Percentiles rank a stretch among this genome's conserved stretches.
Conservation (phyloP, 768 basidiomycete genomes). For the Lactarius pseudohatsudake region DNA sequence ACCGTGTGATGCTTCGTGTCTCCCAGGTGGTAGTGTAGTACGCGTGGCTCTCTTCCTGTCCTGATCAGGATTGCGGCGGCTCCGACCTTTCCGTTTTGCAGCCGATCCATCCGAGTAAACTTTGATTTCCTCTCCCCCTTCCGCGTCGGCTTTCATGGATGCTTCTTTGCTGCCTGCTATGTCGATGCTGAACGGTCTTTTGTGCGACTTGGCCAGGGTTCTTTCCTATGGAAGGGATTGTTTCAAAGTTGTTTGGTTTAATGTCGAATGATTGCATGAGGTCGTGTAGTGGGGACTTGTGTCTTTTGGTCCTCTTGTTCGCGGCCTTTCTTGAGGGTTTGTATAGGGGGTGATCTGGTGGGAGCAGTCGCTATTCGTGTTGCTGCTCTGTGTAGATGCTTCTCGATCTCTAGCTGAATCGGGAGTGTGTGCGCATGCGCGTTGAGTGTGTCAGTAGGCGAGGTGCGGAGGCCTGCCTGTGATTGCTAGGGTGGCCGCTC, state of each 20-base stretch:
- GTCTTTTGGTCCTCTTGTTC: background rate
- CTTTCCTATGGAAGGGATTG: background rate
- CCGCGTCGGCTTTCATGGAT: background rate
- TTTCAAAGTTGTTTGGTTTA: conserved; percentile 3
- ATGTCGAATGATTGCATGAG: conserved; percentile 19
- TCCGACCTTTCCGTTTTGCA: background rate
- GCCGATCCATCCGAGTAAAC: conserved; percentile 32
- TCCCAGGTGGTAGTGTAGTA: background rate
- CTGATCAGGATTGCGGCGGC: background rate
- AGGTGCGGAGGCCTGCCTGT: too few relatives aligned
- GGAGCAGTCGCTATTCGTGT: conserved; percentile 27
- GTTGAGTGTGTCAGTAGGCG: too few relatives aligned
- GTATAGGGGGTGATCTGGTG: conserved; percentile 20
- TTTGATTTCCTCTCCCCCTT: background rate
- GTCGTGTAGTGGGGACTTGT: conserved; percentile 22
- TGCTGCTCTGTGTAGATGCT: too few relatives aligned
- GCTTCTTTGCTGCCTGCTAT: conserved; percentile 11
- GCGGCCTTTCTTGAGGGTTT: background rate
- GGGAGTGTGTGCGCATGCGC: too few relatives aligned
- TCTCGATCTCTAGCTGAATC: too few relatives aligned
- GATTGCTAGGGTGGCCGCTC: too few relatives aligned
- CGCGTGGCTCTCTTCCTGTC: background rate
- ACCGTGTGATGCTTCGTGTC: background rate
- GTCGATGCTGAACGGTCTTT: background rate
- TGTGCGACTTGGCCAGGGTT: background rate